Percentiles rank a stretch among this genome's conserved stretches.
Evolutionary conservation across 177 flowering plant species (phyloP).

Genomic region (Vitis hybrid): DNA sequence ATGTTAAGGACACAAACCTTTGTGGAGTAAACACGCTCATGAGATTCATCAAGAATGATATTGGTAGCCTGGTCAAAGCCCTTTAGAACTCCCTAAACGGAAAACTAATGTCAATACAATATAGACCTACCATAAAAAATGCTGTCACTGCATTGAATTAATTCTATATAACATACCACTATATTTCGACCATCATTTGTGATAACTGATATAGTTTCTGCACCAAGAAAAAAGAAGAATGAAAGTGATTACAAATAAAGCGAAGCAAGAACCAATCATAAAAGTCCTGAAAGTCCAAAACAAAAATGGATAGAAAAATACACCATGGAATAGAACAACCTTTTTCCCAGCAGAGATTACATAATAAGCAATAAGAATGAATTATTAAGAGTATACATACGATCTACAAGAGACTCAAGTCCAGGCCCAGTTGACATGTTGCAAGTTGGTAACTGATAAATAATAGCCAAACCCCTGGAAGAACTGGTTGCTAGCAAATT

Average conservation of each 20-base stretch:
- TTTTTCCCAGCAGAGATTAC: not conserved
- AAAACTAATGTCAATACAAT: not conserved
- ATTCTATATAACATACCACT: slow-evolving; percentile 42
- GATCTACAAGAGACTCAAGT: slow-evolving; percentile 63
- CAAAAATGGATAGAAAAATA: not conserved
- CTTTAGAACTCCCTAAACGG: slow-evolving; percentile 53
- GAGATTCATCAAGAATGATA: slow-evolving; percentile 75
- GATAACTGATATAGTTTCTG: slow-evolving; percentile 62
- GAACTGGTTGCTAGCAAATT: not conserved
- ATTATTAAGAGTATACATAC: slow-evolving; percentile 30
- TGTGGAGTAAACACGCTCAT: slow-evolving; percentile 74
- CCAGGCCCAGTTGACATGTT: slow-evolving; percentile 52
- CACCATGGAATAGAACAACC: too few species aligned
- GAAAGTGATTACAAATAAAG: too few species aligned
- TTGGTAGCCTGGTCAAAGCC: slow-evolving; percentile 80
- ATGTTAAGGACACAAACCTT: slow-evolving; percentile 30
- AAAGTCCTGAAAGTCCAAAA: not conserved
- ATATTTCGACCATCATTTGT: slow-evolving; percentile 72
- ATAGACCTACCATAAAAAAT: not conserved
- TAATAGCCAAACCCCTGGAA: not conserved
- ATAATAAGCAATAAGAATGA: not conserved
- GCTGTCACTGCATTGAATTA: too few species aligned
- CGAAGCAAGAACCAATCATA: not conserved
- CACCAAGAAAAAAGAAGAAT: slow-evolving; percentile 10
- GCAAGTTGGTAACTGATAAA: not conserved